phyloP scores from a whole-genome alignment of 305 asterid species.

The Fraxinus nigra region DNA sequence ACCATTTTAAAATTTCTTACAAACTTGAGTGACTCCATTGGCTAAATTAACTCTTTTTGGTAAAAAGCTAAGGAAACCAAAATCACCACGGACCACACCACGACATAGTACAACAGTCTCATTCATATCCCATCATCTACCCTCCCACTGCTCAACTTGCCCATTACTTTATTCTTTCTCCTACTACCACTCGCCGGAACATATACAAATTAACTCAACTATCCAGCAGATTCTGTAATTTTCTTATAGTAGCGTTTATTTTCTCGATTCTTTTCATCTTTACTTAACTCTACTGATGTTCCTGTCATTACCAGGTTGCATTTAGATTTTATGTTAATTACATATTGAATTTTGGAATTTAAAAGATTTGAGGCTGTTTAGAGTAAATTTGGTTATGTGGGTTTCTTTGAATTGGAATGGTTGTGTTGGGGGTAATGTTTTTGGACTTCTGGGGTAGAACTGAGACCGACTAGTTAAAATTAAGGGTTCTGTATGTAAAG shows the following conservation, averaged over 20 bases:
- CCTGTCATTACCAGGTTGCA: not conserved
- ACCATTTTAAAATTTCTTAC: not conserved
- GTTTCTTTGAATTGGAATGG: constrained; percentile 27
- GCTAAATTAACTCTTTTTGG: not conserved
- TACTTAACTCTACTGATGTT: not conserved
- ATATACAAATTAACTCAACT: not conserved
- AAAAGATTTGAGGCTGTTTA: not conserved
- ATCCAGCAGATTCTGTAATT: not conserved
- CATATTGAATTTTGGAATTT: not conserved
- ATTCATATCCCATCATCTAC: constrained; percentile 28
- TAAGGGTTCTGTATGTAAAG: constrained; percentile 7
- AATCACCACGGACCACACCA: constrained; percentile 18
- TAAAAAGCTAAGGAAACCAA: not conserved
- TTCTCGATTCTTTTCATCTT: not conserved
- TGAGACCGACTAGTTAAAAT: constrained; percentile 32
- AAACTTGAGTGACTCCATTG: not conserved
- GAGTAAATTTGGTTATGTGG: constrained; percentile 19
- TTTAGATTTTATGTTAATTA: not conserved
- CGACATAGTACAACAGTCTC: constrained; percentile 11
- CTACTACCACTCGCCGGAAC: constrained; percentile 1
- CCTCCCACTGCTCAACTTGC: constrained; percentile 38
- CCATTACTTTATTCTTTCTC: constrained; percentile 22
- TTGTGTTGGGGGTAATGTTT: constrained; percentile 14
- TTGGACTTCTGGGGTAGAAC: constrained; percentile 38
- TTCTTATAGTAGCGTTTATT: not conserved